Conservation (phyloP, 2,329 filamentous ascomycete species). For the Cladosporium sp. region DNA sequence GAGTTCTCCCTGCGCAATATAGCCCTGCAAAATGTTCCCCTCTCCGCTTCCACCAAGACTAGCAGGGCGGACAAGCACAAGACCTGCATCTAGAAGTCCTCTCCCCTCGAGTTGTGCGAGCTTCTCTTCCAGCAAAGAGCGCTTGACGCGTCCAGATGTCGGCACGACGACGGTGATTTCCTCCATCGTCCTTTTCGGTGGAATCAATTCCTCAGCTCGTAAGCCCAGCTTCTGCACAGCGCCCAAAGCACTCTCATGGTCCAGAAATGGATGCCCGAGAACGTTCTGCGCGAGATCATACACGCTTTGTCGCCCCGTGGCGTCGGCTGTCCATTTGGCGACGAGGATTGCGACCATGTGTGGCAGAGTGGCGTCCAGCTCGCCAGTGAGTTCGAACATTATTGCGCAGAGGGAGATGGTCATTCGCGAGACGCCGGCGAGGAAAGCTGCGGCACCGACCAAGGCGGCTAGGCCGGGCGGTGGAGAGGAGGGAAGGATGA, state of each 20-base stretch:
- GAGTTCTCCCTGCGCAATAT: neutral
- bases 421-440: constrained; percentile 57
- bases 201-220: constrained; percentile 47
- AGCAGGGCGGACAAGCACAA: neutral
- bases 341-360: constrained; percentile 58
- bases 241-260: constrained; percentile 46
- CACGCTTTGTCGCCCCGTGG: constrained; percentile 50
- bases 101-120: neutral
- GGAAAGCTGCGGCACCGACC: constrained; percentile 56
- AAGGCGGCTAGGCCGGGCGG: constrained; percentile 59
- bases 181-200: constrained; percentile 51
- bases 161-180: constrained; percentile 52
- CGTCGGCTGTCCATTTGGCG: constrained; percentile 57
- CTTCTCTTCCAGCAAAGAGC: neutral
- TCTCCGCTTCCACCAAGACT: neutral
- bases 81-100: neutral
- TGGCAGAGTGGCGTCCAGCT: constrained; percentile 54
- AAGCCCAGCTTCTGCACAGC: constrained; percentile 37
- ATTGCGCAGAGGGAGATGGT: constrained; percentile 56
- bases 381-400: constrained; percentile 59
- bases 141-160: constrained; percentile 43
- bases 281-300: constrained; percentile 59
- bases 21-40: neutral
- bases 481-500: constrained; percentile 38
- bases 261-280: constrained; percentile 56